Base-by-base conservation (phyloP, 1,284 basidiomycete species). In the Xanthoconium separans region DNA sequence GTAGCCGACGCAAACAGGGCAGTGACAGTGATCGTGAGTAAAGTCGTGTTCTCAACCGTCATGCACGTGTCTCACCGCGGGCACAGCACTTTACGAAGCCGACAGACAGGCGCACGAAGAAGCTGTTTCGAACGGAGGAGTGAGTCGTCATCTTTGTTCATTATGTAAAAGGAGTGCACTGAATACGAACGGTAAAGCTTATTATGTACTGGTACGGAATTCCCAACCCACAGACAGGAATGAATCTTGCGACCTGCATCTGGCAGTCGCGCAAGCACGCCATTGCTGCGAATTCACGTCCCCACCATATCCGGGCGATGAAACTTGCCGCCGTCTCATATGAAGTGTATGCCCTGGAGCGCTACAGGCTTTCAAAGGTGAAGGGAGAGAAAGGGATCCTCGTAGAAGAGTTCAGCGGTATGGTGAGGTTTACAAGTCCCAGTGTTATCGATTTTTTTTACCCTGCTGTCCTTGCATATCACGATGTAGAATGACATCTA, bases 161-260 rank as follows among this genome's bases (percentile, higher is more conserved):
- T 10, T 15, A n/a, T 36, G 45, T 18, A 40, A 12, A 30, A 44
- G 34, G 36, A 37, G 22, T 45, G 29, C 6, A 42, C 46, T 65
- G 47, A 54, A 44, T 10, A 24, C 24, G 30, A 31, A 4, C 8
- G 34, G 47, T 50, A 16, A 55, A 90, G 87, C 75, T 92, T 30
- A 80, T 92, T 50, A 74, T 91, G 62, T 95, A 95, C 69, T 95
- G 93, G 93, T 95, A 93, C 63, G 93, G 93, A 22, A 81, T 87
- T n/a, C 93, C 93, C 2, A 78, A 93, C 62, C 76, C 77, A 44
- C 65, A 75, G 20, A 87, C 86, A 0, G 87, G 92, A 0, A 77
- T 91, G 71, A 96, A 96, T 69, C 83, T 95, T 49, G 93, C 94
- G 3, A 95, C 93, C n/a, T 96, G 94, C 74, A 89, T 96, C 47